Evolutionary conservation across 768 basidiomycete genomes (phyloP).

Genomic region (Mrakia gelida): DNA sequence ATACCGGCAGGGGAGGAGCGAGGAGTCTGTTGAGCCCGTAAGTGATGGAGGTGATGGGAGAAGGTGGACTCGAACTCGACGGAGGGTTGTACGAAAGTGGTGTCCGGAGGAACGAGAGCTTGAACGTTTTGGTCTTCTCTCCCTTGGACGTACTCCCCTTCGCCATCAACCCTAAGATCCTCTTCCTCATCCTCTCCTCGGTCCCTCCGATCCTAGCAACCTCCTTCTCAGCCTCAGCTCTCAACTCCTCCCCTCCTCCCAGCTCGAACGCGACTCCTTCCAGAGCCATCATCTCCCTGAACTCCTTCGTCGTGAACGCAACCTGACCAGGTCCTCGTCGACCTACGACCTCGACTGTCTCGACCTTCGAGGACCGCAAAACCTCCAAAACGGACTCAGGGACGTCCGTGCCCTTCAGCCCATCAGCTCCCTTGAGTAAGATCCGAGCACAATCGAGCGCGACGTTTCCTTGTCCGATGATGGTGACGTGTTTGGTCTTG

Average conservation of each 20-base stretch:
- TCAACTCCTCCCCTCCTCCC: constrained; percentile 36
- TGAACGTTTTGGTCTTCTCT: constrained; percentile 36
- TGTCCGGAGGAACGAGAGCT: constrained; percentile 41
- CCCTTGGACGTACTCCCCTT: constrained; percentile 32
- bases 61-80: constrained; percentile 33
- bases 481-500: constrained; percentile 62
- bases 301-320: constrained; percentile 86
- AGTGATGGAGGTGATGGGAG: constrained; percentile 51
- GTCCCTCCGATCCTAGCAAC: constrained; percentile 34
- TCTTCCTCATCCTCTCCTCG: constrained; percentile 44
- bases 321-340: constrained; percentile 84
- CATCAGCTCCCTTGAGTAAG: constrained; percentile 64
- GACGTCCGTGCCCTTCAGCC: constrained; percentile 69
- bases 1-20: not conserved
- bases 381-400: constrained; percentile 68
- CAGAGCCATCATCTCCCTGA: constrained; percentile 71
- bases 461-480: constrained; percentile 94
- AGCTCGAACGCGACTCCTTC: constrained; percentile 63
- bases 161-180: constrained; percentile 46
- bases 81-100: constrained; percentile 36
- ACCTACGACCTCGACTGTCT: constrained; percentile 75
- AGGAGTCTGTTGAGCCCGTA: constrained; percentile 5
- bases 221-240: constrained; percentile 38
- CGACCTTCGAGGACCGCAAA: constrained; percentile 59
- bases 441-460: constrained; percentile 88